Evolutionary conservation across 768 basidiomycete species (phyloP).

Genomic region (Galerina marginata): DNA sequence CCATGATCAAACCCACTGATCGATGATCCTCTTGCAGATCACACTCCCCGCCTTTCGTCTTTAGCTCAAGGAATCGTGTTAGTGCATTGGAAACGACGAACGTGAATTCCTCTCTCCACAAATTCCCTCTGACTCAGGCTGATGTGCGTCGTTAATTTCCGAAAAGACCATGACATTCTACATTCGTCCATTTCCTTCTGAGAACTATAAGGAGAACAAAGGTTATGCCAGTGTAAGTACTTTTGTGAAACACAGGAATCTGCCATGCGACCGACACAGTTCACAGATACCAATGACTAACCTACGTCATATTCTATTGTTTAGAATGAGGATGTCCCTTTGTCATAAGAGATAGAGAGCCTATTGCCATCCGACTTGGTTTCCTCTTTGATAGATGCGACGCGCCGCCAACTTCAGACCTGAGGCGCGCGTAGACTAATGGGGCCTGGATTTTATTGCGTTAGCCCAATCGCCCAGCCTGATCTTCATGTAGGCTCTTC

Average conservation of each 20-base stretch:
- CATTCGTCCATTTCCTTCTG: slow-evolving; percentile 1
- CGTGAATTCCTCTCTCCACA: no score
- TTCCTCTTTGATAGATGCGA: no score
- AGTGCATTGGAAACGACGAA: no score
- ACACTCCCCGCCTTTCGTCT: no score
- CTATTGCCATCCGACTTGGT: not conserved
- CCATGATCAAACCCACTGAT: no score
- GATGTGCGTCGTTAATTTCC: no score
- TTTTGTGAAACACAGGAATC: not conserved
- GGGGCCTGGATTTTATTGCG: not conserved
- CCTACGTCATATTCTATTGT: slow-evolving; percentile 8
- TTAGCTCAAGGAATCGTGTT: no score
- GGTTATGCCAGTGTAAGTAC: not conserved
- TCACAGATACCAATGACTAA: not conserved
- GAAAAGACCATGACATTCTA: not conserved
- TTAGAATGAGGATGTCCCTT: slow-evolving; percentile 15
- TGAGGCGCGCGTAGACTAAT: slow-evolving; percentile 2
- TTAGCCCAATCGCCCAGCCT: not conserved
- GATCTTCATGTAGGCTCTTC: slow-evolving; percentile 8
- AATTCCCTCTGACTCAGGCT: no score
- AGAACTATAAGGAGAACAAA: slow-evolving; percentile 5
- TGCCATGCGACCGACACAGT: not conserved
- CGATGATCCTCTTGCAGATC: no score
- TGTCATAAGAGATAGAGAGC: slow-evolving; percentile 4
- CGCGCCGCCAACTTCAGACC: not conserved